phyloP scores from a whole-genome alignment of 2,329 filamentous ascomycete genomes.

The Ophiostoma fasciatum region DNA sequence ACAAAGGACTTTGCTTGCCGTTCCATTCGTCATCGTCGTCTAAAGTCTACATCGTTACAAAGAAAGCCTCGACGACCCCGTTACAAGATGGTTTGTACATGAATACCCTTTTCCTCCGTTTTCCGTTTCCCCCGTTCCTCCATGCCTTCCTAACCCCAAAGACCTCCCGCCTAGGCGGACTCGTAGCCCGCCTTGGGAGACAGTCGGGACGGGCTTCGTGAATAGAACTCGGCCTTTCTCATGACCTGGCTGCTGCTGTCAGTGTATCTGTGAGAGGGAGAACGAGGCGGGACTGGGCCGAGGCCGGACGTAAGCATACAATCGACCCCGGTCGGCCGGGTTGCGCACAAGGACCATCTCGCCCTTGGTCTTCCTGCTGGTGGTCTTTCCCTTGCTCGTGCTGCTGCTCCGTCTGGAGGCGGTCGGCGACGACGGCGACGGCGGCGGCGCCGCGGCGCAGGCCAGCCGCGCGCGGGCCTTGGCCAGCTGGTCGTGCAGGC shows the following conservation, averaged over 20 bases:
- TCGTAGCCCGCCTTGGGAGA: conserved; percentile 8
- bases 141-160: too few species aligned
- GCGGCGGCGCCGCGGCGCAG: neutral
- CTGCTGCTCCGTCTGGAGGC: neutral
- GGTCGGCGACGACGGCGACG: too few species aligned
- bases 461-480: conserved; percentile 8
- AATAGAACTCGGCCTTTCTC: conserved; percentile 10
- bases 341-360: conserved; percentile 11
- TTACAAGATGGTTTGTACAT: too few species aligned
- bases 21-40: too few species aligned
- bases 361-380: conserved; percentile 6
- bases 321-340: conserved; percentile 9
- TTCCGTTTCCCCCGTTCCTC: too few species aligned
- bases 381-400: neutral
- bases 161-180: neutral
- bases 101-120: too few species aligned
- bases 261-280: too few species aligned
- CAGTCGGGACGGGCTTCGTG: conserved; percentile 8
- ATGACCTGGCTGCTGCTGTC: conserved; percentile 8
- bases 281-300: too few species aligned
- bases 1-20: too few species aligned
- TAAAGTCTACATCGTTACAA: too few species aligned
- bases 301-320: too few species aligned
- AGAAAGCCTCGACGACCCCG: too few species aligned
- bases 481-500: conserved; percentile 9